Evolutionary conservation across 495 filamentous ascomycete species (phyloP), one percentile per base, ranked within the genome.

Genomic region (Lasiosphaeria miniovina): DNA sequence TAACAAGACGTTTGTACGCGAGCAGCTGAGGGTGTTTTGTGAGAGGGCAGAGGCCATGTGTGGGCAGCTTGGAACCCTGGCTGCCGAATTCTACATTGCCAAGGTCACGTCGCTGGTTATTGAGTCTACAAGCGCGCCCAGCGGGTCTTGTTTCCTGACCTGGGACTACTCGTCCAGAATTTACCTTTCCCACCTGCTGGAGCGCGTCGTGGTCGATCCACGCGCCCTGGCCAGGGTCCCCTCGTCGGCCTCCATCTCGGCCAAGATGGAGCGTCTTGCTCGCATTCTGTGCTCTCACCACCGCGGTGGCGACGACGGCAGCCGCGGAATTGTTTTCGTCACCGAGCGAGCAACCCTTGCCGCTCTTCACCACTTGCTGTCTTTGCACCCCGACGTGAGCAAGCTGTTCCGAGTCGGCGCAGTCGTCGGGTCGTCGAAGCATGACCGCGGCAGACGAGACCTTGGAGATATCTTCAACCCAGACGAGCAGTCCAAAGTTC

Each of bases 281-380:
- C 17, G 32, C 6, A 51, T 51, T 14, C 49, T 51, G 14, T 6
- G 15, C 32, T 51, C 49, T 14, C 64, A 77, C 1, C 4, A 46
- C 43, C 4, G 43, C 43, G 8, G 12, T 1, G 43, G 43, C 43
- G 58, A 58, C 1, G 61, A 70, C 9, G 70, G 73, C 0, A 83
- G 85, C 52, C 80, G 80, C 1, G 86, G 85, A 0, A 73, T 93
- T 4, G 72, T 92, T 1, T 93, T 92, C 62, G 87, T 82, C 1
- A 72, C 86, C 59, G 81, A 88, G 58, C 67, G 88, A 58, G 84
- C 80, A 4, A 81, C 80, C 5, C 85, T 86, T n/a, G 76, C 75
- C 3, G 80, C 86, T 7, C 67, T 92, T 49, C 74, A 81, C 4
- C 71, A 83, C 17, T 64, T 91, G 0, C 65, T 92, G 0, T 78